These are phyloP conservation scores for Fusarium sp. DNA, from an alignment of 2,329 filamentous ascomycete species.

Conservation along the genomic window DNA sequence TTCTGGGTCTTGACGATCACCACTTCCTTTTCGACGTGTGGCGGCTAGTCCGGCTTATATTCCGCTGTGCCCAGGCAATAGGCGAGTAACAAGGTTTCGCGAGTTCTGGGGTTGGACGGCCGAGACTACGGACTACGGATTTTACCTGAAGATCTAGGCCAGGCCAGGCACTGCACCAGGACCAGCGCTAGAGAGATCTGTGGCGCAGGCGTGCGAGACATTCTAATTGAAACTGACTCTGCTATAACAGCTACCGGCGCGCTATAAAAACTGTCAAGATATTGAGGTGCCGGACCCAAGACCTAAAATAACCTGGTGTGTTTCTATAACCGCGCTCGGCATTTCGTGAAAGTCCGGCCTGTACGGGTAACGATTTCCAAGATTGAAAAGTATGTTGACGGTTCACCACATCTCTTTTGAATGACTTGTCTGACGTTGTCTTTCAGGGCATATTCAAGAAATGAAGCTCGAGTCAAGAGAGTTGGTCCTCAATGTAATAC, in stretches of 20 bases:
- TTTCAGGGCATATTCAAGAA: not conserved
- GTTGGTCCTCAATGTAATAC: not conserved
- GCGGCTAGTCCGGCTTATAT: constrained; percentile 33
- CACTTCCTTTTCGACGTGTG: constrained; percentile 7
- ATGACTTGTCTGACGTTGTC: not conserved
- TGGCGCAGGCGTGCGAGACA: constrained; percentile 29
- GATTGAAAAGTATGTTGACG: constrained; percentile 4
- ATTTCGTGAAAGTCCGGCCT: constrained; percentile 27
- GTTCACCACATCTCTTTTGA: not conserved
- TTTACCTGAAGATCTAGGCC: constrained; percentile 10
- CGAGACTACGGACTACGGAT: constrained; percentile 12
- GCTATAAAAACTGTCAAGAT: constrained; percentile 14
- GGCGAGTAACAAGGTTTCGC: constrained; percentile 18
- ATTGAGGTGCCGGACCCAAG: constrained; percentile 25
- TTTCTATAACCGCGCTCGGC: constrained; percentile 22
- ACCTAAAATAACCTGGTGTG: constrained; percentile 23
- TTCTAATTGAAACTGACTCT: constrained; percentile 16
- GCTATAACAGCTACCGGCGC: constrained; percentile 19
- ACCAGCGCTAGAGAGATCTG: constrained; percentile 22
- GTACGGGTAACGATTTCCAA: constrained; percentile 34
- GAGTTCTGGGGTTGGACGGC: constrained; percentile 27
- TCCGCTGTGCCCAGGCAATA: constrained; percentile 28
- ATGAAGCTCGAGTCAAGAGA: constrained; percentile 15
- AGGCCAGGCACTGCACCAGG: constrained; percentile 14
- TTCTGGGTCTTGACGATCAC: constrained; percentile 3